Evolutionary conservation across 169 alveolate species (phyloP).

Genomic region (Eimeria acervulina): DNA sequence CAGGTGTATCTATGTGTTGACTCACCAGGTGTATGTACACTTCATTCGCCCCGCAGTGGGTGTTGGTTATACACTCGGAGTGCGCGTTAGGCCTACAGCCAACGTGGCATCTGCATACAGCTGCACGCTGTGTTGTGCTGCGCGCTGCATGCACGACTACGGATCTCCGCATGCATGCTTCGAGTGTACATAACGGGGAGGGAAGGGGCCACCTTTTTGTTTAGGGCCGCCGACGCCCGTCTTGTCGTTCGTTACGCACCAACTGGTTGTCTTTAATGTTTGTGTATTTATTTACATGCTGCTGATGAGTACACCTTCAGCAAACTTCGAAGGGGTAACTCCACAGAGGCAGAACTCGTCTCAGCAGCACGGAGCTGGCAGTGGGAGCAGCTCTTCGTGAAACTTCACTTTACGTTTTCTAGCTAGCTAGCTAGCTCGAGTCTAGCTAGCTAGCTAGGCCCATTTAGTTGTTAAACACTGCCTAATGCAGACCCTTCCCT

Average conservation of each 20-base stretch:
- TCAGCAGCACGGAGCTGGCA: no score
- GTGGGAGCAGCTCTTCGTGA: no score
- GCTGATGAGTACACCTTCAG: not conserved
- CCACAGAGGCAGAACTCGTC: no score
- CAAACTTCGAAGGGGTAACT: no score
- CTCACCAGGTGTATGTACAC: not conserved
- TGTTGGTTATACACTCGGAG: not conserved
- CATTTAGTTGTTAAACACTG: no score
- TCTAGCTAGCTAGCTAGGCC: no score
- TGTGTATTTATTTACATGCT: not conserved
- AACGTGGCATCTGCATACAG: not conserved
- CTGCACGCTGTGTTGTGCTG: not conserved
- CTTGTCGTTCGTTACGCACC: not conserved
- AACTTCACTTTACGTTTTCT: no score
- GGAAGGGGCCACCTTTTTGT: not conserved
- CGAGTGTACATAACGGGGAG: not conserved
- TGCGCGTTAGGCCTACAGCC: not conserved
- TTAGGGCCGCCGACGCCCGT: not conserved
- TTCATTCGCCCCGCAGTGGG: not conserved
- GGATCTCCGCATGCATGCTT: not conserved
- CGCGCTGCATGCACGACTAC: not conserved
- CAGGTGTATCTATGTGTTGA: constrained; percentile 17
- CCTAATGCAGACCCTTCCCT: no score
- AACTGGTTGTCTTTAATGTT: not conserved
- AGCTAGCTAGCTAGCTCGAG: no score